Percentiles rank a stretch among this genome's conserved stretches.
Evolutionary conservation across 1,284 basidiomycete genomes (phyloP).

Genomic region (Jaminaea rosea): DNA sequence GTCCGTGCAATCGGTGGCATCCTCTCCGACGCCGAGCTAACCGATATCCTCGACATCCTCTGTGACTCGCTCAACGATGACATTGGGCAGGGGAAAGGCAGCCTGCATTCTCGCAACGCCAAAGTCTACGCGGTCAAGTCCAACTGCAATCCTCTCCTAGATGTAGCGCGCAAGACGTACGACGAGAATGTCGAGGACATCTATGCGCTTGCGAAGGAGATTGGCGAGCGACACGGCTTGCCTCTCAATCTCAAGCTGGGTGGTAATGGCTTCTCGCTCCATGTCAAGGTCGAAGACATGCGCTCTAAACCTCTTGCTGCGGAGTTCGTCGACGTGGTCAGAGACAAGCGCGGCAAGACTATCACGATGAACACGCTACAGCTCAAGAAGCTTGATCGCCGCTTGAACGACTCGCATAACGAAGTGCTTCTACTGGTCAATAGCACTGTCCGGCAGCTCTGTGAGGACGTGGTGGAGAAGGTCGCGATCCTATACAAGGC

Average conservation of each 20-base stretch:
- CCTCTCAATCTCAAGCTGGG: not conserved
- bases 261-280: not conserved
- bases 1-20: not conserved
- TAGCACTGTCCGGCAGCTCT: constrained; percentile 18
- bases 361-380: constrained; percentile 4
- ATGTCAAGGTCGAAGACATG: not conserved
- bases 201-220: not conserved
- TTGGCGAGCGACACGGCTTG: not conserved
- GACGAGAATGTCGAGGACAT: constrained; percentile 2
- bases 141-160: constrained; percentile 1
- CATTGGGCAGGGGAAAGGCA: constrained; percentile 4
- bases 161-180: constrained; percentile 9
- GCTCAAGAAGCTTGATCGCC: constrained; percentile 9
- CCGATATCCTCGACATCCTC: too few species aligned
- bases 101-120: not conserved
- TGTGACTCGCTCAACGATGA: not conserved
- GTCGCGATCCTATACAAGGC: constrained; percentile 27
- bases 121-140: not conserved
- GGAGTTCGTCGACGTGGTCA: constrained; percentile 4
- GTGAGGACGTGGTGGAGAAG: constrained; percentile 14
- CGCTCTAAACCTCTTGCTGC: not conserved
- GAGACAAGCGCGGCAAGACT: not conserved
- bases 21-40: not conserved
- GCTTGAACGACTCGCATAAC: constrained; percentile 4
- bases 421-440: constrained; percentile 56